phyloP scores from a whole-genome alignment of 139 green algal genomes.

The Asterochloris erici region DNA sequence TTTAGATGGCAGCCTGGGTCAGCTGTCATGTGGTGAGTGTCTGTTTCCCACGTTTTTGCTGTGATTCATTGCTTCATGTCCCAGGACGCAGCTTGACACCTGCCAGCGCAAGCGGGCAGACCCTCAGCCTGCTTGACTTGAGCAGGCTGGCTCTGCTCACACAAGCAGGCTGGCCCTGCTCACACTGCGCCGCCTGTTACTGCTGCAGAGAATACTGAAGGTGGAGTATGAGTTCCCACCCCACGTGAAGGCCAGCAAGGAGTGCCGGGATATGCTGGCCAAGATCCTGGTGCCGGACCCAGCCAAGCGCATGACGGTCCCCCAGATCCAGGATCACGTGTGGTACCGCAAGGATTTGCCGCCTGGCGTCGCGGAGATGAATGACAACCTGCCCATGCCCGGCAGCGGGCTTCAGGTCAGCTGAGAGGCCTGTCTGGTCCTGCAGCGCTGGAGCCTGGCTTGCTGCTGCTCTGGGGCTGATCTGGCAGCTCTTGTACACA shows the following conservation, averaged over 20 bases:
- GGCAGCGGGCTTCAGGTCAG: conserved; percentile 55
- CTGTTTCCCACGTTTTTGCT: too few relatives aligned
- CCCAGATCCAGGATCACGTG: conserved; percentile 68
- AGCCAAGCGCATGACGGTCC: conserved; percentile 72
- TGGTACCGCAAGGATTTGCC: conserved; percentile 95
- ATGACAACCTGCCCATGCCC: conserved; percentile 51
- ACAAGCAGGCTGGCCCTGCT: neutral
- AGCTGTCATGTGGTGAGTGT: too few relatives aligned
- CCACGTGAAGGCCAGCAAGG: conserved; percentile 58
- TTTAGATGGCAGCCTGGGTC: too few relatives aligned
- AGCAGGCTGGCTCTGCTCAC: neutral
- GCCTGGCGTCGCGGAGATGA: conserved; percentile 82
- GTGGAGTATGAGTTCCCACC: conserved; percentile 80
- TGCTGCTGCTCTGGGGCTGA: too few relatives aligned
- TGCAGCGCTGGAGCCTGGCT: too few relatives aligned
- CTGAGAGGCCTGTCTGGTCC: too few relatives aligned
- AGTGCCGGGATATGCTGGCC: conserved; percentile 71
- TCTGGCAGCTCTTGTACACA: too few relatives aligned
- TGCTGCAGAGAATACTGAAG: conserved; percentile 72
- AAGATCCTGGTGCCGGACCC: conserved; percentile 74
- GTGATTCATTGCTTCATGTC: too few relatives aligned
- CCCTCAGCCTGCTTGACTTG: neutral
- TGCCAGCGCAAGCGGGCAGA: neutral
- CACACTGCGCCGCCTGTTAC: neutral
- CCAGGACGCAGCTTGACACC: neutral